Evolutionary conservation across 306 rosid species (phyloP), one percentile per base, ranked within the genome.

Genomic region (Trifolium repens): DNA sequence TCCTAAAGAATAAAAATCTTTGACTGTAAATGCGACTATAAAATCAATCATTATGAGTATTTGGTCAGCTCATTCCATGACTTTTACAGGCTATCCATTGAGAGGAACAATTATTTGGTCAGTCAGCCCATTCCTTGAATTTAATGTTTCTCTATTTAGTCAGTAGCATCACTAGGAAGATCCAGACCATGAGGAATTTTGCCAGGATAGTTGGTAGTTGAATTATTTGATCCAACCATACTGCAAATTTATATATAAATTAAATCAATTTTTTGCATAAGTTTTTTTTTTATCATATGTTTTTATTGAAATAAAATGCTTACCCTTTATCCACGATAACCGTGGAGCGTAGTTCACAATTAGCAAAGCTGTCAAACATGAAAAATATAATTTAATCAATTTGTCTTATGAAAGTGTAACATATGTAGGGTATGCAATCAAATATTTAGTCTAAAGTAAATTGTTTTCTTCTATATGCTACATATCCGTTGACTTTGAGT

Each of bases 261-360:
- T 15, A 53, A 24, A 19, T 60, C 2, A 80, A 47, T 50, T 43
- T 65, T 67, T 32, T 70, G 46, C 71, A 35, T 32, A 60, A 47
- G 27, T 42, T 30, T 69, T 3, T 27, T 57, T 22, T 69, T 15
- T 58, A 50, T 50, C 22, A 5, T 26, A 2, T 42, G 44, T 37
- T 62, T 7, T 39, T 39, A 67, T 60, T 58, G 49, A 39, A 62
- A 47, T 54, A 11, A 73, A 50, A 24, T 50, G 44, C 88, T 86
- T 68, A 93, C 96, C 91, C 78, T 65, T 75, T 88, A 79, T 91
- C 98, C 58, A 89, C 78, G 3, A 89, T 73, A 27, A 93, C 88
- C 83, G 89, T 39, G 14, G 98, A 93, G 15, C 96, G 96, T 40
- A 91, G 91, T 88, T 91, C 98, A 65, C 93, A 88, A 66, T 91